These are phyloP conservation scores for Reutealis trisperma DNA, from an alignment of 345 rosid genomes.

Conservation along the genomic window DNA sequence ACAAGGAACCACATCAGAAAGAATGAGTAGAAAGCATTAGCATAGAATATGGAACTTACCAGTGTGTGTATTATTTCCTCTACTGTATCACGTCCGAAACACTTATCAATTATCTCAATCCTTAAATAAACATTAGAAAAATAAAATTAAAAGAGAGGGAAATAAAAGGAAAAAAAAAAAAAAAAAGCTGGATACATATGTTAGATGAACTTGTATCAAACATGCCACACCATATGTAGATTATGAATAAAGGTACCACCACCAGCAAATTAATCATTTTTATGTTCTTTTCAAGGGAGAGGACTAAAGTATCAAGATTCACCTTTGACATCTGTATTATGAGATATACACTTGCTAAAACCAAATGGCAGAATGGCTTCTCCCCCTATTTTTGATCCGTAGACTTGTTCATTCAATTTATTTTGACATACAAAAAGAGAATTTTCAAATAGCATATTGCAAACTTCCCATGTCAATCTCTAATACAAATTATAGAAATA, in stretches of 20 bases:
- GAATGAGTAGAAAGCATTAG: not conserved
- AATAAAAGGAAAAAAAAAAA: not conserved
- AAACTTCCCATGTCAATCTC: not conserved
- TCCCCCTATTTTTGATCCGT: no score
- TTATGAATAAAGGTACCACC: no score
- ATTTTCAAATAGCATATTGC: no score
- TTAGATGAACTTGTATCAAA: not conserved
- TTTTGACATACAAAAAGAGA: no score
- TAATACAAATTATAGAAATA: not conserved
- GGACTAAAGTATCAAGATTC: no score
- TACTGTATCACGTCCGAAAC: constrained; percentile 78
- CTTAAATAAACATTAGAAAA: constrained; percentile 32
- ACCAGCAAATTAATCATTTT: no score
- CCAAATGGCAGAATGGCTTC: no score
- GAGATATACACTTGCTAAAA: no score
- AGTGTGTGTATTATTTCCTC: constrained; percentile 82
- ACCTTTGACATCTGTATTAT: no score
- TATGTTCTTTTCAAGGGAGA: no score
- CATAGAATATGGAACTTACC: constrained; percentile 47
- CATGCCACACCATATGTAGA: not conserved
- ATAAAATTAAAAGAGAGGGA: not conserved
- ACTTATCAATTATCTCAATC: constrained; percentile 75
- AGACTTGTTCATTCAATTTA: no score
- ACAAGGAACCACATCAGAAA: not conserved
- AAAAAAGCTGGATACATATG: not conserved